phyloP scores from a whole-genome alignment of 768 basidiomycete genomes.

The Kwoniella newhampshirensis region DNA sequence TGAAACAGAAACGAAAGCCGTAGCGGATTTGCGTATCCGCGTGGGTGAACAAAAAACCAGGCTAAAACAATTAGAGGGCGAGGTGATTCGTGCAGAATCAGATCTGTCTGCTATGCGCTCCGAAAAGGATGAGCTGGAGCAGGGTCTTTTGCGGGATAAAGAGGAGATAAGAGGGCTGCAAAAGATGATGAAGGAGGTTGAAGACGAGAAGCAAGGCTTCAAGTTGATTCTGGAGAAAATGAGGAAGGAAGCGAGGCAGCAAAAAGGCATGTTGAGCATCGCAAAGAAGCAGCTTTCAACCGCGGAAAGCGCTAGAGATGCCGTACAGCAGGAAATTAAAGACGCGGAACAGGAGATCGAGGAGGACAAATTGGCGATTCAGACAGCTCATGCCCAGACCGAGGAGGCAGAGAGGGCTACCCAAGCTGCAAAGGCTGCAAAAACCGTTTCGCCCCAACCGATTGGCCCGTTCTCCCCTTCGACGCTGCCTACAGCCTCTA shows the following conservation, averaged over 20 bases:
- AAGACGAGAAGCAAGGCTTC: conserved; percentile 67
- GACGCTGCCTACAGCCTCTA: conserved; percentile 60
- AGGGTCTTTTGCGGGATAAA: conserved; percentile 80
- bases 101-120: conserved; percentile 82
- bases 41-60: conserved; percentile 66
- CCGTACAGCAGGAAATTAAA: conserved; percentile 69
- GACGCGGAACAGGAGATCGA: conserved; percentile 62
- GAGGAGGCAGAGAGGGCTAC: conserved; percentile 5
- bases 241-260: conserved; percentile 92
- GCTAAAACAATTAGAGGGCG: conserved; percentile 69
- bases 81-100: conserved; percentile 85
- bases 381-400: conserved; percentile 16
- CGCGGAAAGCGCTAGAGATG: conserved; percentile 74
- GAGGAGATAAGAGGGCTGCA: conserved; percentile 88
- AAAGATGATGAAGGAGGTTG: conserved; percentile 75
- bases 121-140: conserved; percentile 90
- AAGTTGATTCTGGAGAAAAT: conserved; percentile 79
- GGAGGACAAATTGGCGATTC: conserved; percentile 52
- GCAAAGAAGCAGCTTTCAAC: conserved; percentile 87
- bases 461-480: conserved; percentile 26
- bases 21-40: conserved; percentile 69
- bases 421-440: conserved; percentile 22
- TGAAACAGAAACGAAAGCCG: conserved; percentile 74
- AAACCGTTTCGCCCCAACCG: conserved; percentile 8
- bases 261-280: conserved; percentile 91